Base-by-base conservation (phyloP, 441 rosid genomes). In the Pelargonium australe region DNA sequence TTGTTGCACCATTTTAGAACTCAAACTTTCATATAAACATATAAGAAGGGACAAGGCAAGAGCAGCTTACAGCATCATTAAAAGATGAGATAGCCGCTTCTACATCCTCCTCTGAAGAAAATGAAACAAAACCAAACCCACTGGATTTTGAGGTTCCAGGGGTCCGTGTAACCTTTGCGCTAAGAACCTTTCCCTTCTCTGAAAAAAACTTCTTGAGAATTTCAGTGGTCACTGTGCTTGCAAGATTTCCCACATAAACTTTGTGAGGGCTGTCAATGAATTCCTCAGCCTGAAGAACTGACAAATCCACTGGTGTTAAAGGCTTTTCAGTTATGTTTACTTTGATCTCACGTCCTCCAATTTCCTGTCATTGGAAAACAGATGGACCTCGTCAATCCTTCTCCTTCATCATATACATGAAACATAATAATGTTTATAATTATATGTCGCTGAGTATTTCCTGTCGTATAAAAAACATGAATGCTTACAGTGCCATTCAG, bases 211-310 rank as follows among this genome's bases (percentile, higher is more conserved):
- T 80, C 80, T 82, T 82, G 65, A 94, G 87, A 58, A 74, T 82
- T 53, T 88, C 91, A 9, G 80, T 74, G 20, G 92, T 91, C 12
- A 94, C 92, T 11, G 83, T 82, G 85, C 85, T 94, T 10, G 93
- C 84, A 76, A 94, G 92, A 75, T 94, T 94, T 75, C 96, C 97
- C 47, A 91, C 91, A 69, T 89, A 89, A n/a, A 91, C 89, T 78
- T 94, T 86, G 75, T 85, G 67, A 66, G 90, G 85, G 65, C 96
- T 86, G 73, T 91, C 96, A 31, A 85, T 55, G 73, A 87, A 91
- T 10, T 93, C 97, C 70, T 87, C 96, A 0, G 85, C 77, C 73
- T 89, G 94, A 51, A 82, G 79, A 37, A 69, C 31, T 23, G 91
- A 84, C 53, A 71, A n/a, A 68, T 90, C 97, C 53, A 79, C 69